Conservation (phyloP, 371 early-diverging fungal species). For the Mucor plumbeus region DNA sequence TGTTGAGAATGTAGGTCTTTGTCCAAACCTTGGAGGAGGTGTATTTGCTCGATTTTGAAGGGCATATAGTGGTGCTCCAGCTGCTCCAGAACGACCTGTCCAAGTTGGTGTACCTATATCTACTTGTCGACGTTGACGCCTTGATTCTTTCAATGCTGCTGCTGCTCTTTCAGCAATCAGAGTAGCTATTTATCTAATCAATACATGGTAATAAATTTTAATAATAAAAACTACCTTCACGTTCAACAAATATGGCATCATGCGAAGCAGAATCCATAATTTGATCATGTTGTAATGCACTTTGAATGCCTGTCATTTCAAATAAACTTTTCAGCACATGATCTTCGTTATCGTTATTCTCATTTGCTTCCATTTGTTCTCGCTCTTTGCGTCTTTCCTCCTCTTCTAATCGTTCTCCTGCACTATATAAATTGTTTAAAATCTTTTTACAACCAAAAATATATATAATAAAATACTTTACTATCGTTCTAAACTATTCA, state of each 20-base stretch:
- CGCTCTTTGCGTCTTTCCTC: slow-evolving; percentile 26
- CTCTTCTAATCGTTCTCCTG: slow-evolving; percentile 30
- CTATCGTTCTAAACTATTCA: slow-evolving; percentile 64
- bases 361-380: slow-evolving; percentile 24
- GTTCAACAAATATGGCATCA: slow-evolving; percentile 71
- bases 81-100: slow-evolving; percentile 71
- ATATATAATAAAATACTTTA: too few species aligned
- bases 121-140: slow-evolving; percentile 33
- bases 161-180: slow-evolving; percentile 62
- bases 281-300: slow-evolving; percentile 87
- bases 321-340: slow-evolving; percentile 76
- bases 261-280: slow-evolving; percentile 75
- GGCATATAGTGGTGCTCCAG: slow-evolving; percentile 55
- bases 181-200: slow-evolving; percentile 36
- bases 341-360: slow-evolving; percentile 30
- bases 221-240: slow-evolving; percentile 61
- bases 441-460: too few species aligned
- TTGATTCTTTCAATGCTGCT: slow-evolving; percentile 59
- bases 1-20: slow-evolving; percentile 17
- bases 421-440: slow-evolving; percentile 7
- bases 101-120: slow-evolving; percentile 69
- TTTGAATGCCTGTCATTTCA: slow-evolving; percentile 83
- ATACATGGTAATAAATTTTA: background rate
- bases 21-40: slow-evolving; percentile 57
- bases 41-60: slow-evolving; percentile 21